These are phyloP conservation scores for Mucor sp. DNA, from an alignment of 371 early-diverging fungal species.

Conservation along the genomic window DNA sequence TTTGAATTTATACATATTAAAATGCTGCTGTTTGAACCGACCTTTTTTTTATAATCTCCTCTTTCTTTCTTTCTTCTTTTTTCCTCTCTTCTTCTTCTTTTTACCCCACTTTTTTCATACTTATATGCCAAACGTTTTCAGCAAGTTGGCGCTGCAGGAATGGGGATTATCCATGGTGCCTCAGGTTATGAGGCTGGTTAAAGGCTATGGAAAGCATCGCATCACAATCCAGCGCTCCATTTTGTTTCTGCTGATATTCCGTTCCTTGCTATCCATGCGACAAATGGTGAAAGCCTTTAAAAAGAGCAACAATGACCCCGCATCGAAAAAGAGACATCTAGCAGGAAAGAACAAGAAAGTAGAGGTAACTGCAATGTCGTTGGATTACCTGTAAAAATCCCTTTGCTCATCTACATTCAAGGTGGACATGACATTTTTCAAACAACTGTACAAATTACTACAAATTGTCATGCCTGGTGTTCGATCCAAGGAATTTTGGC, in stretches of 20 bases:
- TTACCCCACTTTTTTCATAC: neutral
- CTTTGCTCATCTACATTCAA: neutral
- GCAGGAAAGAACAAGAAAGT: conserved; percentile 35
- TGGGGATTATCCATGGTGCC: conserved; percentile 29
- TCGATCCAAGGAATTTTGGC: conserved; percentile 78
- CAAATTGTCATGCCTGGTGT: conserved; percentile 81
- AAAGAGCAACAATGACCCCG: conserved; percentile 11
- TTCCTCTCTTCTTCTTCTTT: conserved; percentile 5
- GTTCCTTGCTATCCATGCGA: conserved; percentile 40
- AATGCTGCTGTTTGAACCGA: conserved; percentile 7
- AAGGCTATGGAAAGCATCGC: conserved; percentile 45
- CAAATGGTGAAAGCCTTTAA: conserved; percentile 23
- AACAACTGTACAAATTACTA: conserved; percentile 67
- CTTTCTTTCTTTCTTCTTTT: conserved; percentile 10
- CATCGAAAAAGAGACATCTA: conserved; percentile 19
- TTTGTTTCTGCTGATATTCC: conserved; percentile 39
- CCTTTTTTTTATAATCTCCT: neutral
- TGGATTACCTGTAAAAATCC: too few relatives aligned
- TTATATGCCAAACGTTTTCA: conserved; percentile 37
- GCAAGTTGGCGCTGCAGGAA: conserved; percentile 28
- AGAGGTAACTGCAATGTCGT: conserved; percentile 33
- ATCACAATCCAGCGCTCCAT: conserved; percentile 47
- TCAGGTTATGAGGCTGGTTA: conserved; percentile 23
- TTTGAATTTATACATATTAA: conserved; percentile 2
- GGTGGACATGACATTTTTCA: conserved; percentile 81